Evolutionary conservation across 2,329 filamentous ascomycete species (phyloP).

Genomic region (Verticillium longisporum): DNA sequence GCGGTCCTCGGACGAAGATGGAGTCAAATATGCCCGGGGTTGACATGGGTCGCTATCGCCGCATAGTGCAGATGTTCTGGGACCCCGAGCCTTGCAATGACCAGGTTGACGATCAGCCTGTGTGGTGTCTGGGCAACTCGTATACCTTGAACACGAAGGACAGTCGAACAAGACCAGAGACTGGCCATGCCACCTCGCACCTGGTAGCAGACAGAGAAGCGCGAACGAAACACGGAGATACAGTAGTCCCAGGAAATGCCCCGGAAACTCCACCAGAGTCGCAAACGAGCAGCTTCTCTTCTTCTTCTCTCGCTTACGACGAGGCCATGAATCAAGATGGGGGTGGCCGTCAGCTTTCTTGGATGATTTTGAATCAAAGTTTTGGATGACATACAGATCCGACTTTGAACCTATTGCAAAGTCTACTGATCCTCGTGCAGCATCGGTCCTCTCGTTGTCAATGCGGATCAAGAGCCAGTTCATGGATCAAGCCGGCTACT

Average conservation of each 20-base stretch:
- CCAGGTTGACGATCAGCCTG: constrained; percentile 55
- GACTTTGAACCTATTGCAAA: constrained; percentile 78
- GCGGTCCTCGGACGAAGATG: constrained; percentile 11
- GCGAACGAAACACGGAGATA: constrained; percentile 4
- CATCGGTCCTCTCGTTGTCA: constrained; percentile 67
- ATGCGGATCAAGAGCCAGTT: constrained; percentile 80
- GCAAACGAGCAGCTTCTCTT: constrained; percentile 43
- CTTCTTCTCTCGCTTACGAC: constrained; percentile 43
- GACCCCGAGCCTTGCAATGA: constrained; percentile 85
- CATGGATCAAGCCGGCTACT: constrained; percentile 73
- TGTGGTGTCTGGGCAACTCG: constrained; percentile 71
- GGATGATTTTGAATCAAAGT: constrained; percentile 83
- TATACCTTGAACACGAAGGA: constrained; percentile 36
- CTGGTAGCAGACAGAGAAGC: background rate
- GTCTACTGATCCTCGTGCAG: constrained; percentile 66
- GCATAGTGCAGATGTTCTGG: constrained; percentile 86
- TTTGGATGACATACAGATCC: constrained; percentile 96
- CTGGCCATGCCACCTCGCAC: background rate
- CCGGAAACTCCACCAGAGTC: constrained; percentile 42
- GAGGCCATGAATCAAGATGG: constrained; percentile 25
- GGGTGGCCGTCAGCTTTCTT: constrained; percentile 84
- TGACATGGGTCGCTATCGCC: constrained; percentile 69
- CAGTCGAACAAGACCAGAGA: constrained; percentile 5
- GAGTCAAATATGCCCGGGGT: constrained; percentile 44
- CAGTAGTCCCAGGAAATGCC: constrained; percentile 17